Evolutionary conservation across 2,329 filamentous ascomycete species (phyloP).

Genomic region (Colletotrichum sp.): DNA sequence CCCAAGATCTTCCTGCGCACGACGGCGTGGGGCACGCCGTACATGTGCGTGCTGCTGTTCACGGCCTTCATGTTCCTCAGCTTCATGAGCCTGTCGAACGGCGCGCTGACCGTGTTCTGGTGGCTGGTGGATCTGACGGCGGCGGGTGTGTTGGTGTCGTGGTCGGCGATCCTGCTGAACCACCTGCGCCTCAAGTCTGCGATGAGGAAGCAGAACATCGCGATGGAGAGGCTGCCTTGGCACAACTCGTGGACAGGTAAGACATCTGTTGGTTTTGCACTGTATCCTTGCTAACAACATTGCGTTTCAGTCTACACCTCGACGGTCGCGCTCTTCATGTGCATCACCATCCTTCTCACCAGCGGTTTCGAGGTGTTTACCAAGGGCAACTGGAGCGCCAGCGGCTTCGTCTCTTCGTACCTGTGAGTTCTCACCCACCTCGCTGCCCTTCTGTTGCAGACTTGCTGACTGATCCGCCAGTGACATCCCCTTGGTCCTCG

Average conservation of each 20-base stretch:
- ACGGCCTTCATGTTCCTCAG: conserved; percentile 66
- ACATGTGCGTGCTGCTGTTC: conserved; percentile 44
- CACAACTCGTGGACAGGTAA: conserved; percentile 66
- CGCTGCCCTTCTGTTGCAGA: conserved; percentile 54
- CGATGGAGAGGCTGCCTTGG: conserved; percentile 60
- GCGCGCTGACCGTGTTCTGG: conserved; percentile 64
- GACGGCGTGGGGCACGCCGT: conserved; percentile 23
- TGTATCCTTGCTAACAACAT: neutral
- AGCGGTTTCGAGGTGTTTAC: conserved; percentile 72
- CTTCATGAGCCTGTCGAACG: conserved; percentile 64
- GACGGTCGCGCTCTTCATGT: conserved; percentile 63
- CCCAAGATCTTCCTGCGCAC: conserved; percentile 47
- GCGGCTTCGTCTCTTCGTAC: conserved; percentile 66
- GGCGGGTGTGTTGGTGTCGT: conserved; percentile 56
- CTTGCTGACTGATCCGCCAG: conserved; percentile 35
- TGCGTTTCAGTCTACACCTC: conserved; percentile 59
- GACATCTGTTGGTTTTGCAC: conserved; percentile 20
- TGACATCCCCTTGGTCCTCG: conserved; percentile 63
- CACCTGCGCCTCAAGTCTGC: conserved; percentile 65
- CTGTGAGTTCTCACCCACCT: conserved; percentile 65
- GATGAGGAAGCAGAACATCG: conserved; percentile 49
- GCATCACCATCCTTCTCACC: conserved; percentile 70
- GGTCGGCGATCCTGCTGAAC: conserved; percentile 59
- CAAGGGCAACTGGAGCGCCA: conserved; percentile 61
- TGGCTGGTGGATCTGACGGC: conserved; percentile 64